A percentile compares a stretch with the other conserved stretches of the same genome.
Conservation (phyloP, 495 filamentous ascomycete genomes). For the Rusavskia elegans region DNA sequence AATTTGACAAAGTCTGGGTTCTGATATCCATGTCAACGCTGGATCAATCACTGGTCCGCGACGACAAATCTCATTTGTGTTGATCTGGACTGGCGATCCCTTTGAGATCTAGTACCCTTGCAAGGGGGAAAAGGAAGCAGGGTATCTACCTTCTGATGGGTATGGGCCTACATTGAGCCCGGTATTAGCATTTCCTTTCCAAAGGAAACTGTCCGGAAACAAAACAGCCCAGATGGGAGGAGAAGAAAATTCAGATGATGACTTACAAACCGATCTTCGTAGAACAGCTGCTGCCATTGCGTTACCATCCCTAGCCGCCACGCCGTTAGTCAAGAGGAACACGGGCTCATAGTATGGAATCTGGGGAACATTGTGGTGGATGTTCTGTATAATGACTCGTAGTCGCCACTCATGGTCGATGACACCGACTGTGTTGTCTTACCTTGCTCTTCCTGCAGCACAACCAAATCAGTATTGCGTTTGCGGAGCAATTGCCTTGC, state of each 20-base stretch:
- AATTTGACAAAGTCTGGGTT: conserved; percentile 53
- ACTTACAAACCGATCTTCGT: conserved; percentile 59
- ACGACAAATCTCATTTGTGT: too few relatives aligned
- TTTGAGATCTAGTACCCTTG: background rate
- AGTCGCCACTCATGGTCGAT: background rate
- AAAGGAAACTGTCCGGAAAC: background rate
- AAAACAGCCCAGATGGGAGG: background rate
- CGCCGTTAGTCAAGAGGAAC: background rate
- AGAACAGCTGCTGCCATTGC: conserved; percentile 90
- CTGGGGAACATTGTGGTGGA: background rate
- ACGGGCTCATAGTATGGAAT: background rate
- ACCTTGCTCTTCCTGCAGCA: conserved; percentile 55
- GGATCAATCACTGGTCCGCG: background rate
- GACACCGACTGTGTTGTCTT: background rate
- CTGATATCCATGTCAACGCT: background rate
- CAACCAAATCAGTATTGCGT: background rate
- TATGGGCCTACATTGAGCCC: conserved; percentile 38
- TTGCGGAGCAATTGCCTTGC: background rate
- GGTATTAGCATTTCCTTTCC: background rate
- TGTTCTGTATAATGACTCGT: background rate
- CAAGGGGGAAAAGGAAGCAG: background rate
- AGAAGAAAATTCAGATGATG: background rate
- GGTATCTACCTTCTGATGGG: conserved; percentile 50
- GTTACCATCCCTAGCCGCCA: conserved; percentile 62
- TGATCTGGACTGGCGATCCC: background rate